These are phyloP conservation scores for Phytophthora ramorum DNA, from an alignment of 352 stramenopile species.

Conservation along the genomic window DNA sequence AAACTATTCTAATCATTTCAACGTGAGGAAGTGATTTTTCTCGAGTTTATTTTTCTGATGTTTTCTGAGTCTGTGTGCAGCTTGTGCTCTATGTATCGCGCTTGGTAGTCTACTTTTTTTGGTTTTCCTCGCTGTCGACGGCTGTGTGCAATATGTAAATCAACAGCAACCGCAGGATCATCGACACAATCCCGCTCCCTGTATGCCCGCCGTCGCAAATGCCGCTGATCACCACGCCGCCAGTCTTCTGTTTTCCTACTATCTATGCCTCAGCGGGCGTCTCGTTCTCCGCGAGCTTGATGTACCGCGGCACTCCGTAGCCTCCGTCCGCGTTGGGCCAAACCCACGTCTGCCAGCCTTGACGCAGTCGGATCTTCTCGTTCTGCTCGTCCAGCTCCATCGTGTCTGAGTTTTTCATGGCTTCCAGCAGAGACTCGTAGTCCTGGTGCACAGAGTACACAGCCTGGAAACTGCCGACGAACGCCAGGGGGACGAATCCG, in stretches of 20 bases:
- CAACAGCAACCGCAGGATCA: conserved; percentile 16
- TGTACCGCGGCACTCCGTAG: conserved; percentile 88
- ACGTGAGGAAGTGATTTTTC: no score
- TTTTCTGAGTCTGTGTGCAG: conserved; percentile 25
- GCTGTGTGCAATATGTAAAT: conserved; percentile 33
- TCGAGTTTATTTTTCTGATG: conserved; percentile 21
- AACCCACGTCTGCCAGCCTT: conserved; percentile 90
- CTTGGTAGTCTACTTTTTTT: conserved; percentile 47
- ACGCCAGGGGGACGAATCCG: conserved; percentile 88
- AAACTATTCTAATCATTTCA: no score
- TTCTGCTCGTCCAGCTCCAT: conserved; percentile 89
- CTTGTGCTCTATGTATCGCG: conserved; percentile 36
- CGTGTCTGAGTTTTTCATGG: conserved; percentile 68
- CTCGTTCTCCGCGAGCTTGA: conserved; percentile 71
- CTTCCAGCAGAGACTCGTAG: conserved; percentile 79
- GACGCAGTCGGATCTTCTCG: conserved; percentile 89
- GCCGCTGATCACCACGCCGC: background rate
- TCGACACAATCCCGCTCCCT: background rate
- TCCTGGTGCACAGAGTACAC: conserved; percentile 88
- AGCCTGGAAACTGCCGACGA: conserved; percentile 91
- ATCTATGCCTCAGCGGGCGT: conserved; percentile 42
- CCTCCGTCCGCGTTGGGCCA: conserved; percentile 89
- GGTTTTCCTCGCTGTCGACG: conserved; percentile 24
- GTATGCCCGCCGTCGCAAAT: conserved; percentile 9
- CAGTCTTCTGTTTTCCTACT: background rate